phyloP scores from a whole-genome alignment of 2,329 filamentous ascomycete species.

The Talaromyces sp. region DNA sequence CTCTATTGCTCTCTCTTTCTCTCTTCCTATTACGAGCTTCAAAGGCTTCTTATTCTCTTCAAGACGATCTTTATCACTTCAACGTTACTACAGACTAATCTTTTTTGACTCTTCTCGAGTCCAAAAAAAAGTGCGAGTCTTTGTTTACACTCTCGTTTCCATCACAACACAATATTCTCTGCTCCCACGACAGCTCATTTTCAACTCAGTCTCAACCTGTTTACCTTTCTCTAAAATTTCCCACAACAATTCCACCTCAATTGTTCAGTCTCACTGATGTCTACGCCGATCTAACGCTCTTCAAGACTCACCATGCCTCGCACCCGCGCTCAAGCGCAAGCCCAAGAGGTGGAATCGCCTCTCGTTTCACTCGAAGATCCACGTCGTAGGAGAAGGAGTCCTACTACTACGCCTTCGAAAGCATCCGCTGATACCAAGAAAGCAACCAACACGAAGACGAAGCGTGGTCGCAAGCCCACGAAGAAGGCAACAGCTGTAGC shows the following conservation, averaged over 20 bases:
- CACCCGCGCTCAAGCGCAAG: conserved; percentile 13
- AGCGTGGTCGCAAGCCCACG: conserved; percentile 24
- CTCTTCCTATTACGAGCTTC: background rate
- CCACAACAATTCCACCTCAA: background rate
- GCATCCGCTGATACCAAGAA: conserved; percentile 1
- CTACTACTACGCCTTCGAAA: background rate
- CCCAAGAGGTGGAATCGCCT: conserved; percentile 9
- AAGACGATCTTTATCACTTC: background rate
- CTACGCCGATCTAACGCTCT: background rate
- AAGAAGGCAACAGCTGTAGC: conserved; percentile 23
- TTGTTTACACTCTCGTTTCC: background rate
- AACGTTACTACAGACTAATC: background rate
- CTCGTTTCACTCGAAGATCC: conserved; percentile 14
- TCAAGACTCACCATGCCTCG: conserved; percentile 13
- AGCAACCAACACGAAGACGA: conserved; percentile 24
- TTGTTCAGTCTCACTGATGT: background rate
- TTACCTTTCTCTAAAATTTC: background rate
- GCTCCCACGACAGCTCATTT: background rate
- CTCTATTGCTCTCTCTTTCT: background rate
- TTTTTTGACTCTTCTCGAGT: conserved; percentile 1
- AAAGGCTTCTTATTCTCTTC: background rate
- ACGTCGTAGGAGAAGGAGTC: conserved; percentile 8
- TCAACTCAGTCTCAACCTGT: background rate
- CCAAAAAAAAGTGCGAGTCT: background rate
- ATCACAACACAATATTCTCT: background rate